Evolutionary conservation across 2,329 filamentous ascomycete genomes (phyloP).

Genomic region (Lecanosticta acicola): DNA sequence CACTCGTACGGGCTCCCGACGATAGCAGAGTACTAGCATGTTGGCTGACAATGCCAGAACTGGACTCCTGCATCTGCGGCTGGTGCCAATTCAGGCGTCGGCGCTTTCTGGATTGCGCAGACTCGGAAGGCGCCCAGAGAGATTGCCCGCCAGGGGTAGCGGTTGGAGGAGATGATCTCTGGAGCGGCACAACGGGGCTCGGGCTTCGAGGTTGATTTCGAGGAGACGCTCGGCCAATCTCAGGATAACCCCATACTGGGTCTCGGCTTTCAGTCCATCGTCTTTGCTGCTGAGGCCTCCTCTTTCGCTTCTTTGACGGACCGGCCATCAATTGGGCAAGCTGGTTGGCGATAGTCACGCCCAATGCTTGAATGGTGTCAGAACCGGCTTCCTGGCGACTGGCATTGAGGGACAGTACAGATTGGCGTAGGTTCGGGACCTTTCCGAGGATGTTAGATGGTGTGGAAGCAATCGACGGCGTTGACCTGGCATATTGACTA

Average conservation of each 20-base stretch:
- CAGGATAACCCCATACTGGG: constrained; percentile 26
- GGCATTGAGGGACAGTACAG: constrained; percentile 11
- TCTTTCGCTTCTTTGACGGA: constrained; percentile 9
- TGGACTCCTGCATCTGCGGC: not conserved
- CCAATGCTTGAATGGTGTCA: constrained; percentile 30
- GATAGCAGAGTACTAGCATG: not conserved
- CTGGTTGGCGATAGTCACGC: constrained; percentile 32
- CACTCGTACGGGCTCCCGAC: constrained; percentile 3
- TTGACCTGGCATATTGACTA: constrained; percentile 4
- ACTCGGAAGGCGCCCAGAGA: constrained; percentile 17
- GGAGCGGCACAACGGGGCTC: constrained; percentile 9
- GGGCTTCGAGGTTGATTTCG: constrained; percentile 12
- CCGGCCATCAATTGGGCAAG: constrained; percentile 29
- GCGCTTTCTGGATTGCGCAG: constrained; percentile 2
- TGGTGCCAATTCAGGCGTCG: not conserved
- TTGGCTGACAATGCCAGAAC: not conserved
- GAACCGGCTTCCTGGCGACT: constrained; percentile 16
- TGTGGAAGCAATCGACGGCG: constrained; percentile 1
- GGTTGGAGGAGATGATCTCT: constrained; percentile 9
- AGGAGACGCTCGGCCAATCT: constrained; percentile 9
- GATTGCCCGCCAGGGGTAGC: constrained; percentile 14
- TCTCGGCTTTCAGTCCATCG: constrained; percentile 1
- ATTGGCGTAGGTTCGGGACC: constrained; percentile 17
- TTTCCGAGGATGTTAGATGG: constrained; percentile 5
- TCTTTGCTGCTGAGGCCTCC: not conserved